Base-by-base conservation (phyloP, 2,329 filamentous ascomycete species). In the Colletotrichum camelliae region DNA sequence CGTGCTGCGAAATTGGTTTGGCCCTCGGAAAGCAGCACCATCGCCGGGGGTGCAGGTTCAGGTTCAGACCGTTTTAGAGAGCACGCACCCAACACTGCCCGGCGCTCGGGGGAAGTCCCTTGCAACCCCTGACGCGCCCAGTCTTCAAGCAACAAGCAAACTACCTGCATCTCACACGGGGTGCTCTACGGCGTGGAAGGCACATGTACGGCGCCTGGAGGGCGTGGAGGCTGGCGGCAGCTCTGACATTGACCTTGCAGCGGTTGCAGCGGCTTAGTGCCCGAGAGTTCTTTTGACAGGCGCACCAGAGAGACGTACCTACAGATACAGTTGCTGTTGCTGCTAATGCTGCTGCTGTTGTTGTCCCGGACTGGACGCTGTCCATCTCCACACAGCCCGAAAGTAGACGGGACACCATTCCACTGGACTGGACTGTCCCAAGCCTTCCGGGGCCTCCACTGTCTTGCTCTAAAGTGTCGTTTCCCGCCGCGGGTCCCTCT, bases 391-490 rank as follows among this genome's bases (percentile, higher is more conserved):
- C 74, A 73, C 70, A 60, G 24, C 68, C 58, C 58, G 10, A 61
- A 52, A 37, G 24, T 27, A 60, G 18, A 62, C 39, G 39, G 39
- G n/a, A n/a, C 39, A n/a, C 39, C n/a, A 12, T 31, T 13, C 27
- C 21, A 58, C 27, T 58, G 55, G 24, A 18, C 39, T 18, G 29
- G 29, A n/a, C 29, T 64, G 43, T 75, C 70, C 64, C 70, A 76
- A 69, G 74, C 74, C 74, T 76, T 74, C 70, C 74, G 70, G 64
- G 61, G 52, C 60, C 37, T 70, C 72, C 72, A 74, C 67, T 52
- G 72, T 74, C 62, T 52, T 52, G 66, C 61, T 64, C 72, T 57
- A 72, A 37, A 73, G 69, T 75, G 57, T 64, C 43, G 69, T 68
- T 72, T 72, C 39, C 67, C 35, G 39, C 55, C 37, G 62, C 65